These are phyloP conservation scores for Sonneratia alba DNA, from an alignment of 345 rosid genomes.

Conservation along the genomic window DNA sequence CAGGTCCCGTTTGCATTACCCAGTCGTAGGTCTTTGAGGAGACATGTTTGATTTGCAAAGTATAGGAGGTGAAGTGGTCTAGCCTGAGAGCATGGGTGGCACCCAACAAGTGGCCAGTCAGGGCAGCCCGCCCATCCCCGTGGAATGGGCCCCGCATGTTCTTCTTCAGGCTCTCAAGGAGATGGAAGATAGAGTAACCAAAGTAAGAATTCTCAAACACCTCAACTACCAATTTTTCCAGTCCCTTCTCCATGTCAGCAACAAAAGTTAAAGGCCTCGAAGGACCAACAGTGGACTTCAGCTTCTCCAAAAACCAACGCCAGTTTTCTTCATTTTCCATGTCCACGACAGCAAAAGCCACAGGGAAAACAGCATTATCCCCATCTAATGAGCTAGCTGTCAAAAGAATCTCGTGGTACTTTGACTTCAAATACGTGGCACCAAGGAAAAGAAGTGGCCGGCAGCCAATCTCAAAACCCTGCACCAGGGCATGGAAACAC, in stretches of 20 bases:
- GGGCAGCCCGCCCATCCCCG: slow-evolving; percentile 70
- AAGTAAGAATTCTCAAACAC: slow-evolving; percentile 55
- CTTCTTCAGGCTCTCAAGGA: slow-evolving; percentile 64
- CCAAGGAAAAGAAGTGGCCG: slow-evolving; percentile 88
- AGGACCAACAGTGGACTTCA: slow-evolving; percentile 45
- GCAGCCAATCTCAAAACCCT: slow-evolving; percentile 71
- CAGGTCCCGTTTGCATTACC: slow-evolving; percentile 63
- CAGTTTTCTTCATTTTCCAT: slow-evolving; percentile 63
- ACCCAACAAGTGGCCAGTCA: slow-evolving; percentile 50
- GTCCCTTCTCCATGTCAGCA: slow-evolving; percentile 65
- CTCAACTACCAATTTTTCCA: slow-evolving; percentile 45
- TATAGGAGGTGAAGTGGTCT: slow-evolving; percentile 42
- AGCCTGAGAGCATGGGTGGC: slow-evolving; percentile 67
- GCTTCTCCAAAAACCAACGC: slow-evolving; percentile 77
- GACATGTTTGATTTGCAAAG: slow-evolving; percentile 52
- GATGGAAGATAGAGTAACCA: slow-evolving; percentile 65
- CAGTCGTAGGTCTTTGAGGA: slow-evolving; percentile 73
- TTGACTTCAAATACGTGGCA: slow-evolving; percentile 54
- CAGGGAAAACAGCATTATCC: slow-evolving; percentile 61
- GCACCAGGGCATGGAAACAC: slow-evolving; percentile 49
- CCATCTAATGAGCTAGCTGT: slow-evolving; percentile 83
- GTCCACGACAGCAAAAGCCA: slow-evolving; percentile 74
- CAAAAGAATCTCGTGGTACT: slow-evolving; percentile 68
- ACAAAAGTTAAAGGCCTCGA: slow-evolving; percentile 57
- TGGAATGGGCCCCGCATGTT: slow-evolving; percentile 67